Evolutionary conservation across 495 filamentous ascomycete genomes (phyloP), one percentile per base, ranked within the genome.

Genomic region (Oidiodendron maius): DNA sequence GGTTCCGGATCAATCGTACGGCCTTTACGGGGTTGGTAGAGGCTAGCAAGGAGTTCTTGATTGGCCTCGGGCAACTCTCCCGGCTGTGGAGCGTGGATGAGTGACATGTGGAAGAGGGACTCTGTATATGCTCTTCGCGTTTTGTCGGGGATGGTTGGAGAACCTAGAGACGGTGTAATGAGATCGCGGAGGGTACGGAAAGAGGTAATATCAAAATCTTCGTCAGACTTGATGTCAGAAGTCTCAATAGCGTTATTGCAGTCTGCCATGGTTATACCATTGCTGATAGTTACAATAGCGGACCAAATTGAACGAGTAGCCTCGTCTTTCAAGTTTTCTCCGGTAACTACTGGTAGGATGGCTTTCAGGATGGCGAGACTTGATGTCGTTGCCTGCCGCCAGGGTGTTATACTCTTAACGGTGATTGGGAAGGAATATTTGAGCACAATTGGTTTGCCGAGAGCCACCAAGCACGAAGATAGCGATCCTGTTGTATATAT

Each of bases 101-200:
- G 78, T 18, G 91, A 96, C 16, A 77, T 86, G 41, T 75, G 69
- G 65, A 96, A 90, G n/a, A 98, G 76, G 15, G 79, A 80, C 45
- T 78, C 78, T 1, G 83, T 76, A 58, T 93, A 96, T 8, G 75
- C 66, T n/a, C 74, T 75, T 12, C 87, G 75, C 2, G 83, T 79
- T 21, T 70, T 62, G 52, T 93, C 85, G 2, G 80, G 71, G 15
- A 95, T 78, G 1, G 65, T 60, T 12, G 76, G 52, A 0, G 74
- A 71, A 8, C 90, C 89, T 0, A 98, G 74, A 4, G 78, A 66
- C 0, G 90, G 84, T 22, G 88, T 83, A 32, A 95, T 81, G 20
- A 96, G 71, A 1, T 75, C 65, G 15, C 83, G 78, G 0, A 96
- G 66, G 40, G 74, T 71, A 6, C 58, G 67, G 60, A 96, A 91